Conservation (phyloP, 2,329 filamentous ascomycete species). For the Beauveria brongniartii region DNA sequence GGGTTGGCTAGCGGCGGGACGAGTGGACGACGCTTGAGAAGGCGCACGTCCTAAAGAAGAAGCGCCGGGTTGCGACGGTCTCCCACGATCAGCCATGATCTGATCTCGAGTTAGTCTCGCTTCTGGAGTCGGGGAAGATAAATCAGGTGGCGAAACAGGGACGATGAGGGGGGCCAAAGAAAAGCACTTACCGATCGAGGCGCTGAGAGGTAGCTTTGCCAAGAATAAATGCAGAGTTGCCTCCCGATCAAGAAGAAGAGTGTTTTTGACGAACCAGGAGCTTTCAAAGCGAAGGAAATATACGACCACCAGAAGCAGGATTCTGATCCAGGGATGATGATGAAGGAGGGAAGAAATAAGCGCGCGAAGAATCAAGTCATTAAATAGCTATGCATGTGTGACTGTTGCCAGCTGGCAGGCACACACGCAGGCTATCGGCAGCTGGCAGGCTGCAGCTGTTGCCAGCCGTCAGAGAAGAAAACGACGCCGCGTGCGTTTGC, state of each 20-base stretch:
- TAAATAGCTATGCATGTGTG: not conserved
- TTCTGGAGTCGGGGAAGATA: not conserved
- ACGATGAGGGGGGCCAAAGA: too few relatives aligned
- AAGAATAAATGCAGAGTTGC: too few relatives aligned
- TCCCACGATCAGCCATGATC: constrained; percentile 26
- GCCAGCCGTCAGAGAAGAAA: not conserved
- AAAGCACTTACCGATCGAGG: too few relatives aligned
- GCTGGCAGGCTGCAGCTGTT: not conserved
- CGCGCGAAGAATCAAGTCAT: not conserved
- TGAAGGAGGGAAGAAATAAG: not conserved
- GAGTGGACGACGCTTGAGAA: constrained; percentile 9
- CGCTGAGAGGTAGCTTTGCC: too few relatives aligned
- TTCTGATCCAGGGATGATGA: not conserved
- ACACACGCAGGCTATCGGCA: not conserved
- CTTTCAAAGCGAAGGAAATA: not conserved
- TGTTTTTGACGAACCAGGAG: too few relatives aligned
- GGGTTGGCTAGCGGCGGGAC: constrained; percentile 14
- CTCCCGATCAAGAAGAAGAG: too few relatives aligned
- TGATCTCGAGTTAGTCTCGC: not conserved
- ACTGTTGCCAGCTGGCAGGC: not conserved
- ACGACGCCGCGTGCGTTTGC: not conserved
- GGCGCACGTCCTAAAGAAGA: not conserved
- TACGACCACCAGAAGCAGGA: not conserved
- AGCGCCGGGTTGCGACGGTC: constrained; percentile 15
- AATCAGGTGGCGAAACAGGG: not conserved